Evolutionary conservation across 2,329 filamentous ascomycete genomes (phyloP), one percentile per base, ranked within the genome.

Genomic region (Penicillium verrucosum): DNA sequence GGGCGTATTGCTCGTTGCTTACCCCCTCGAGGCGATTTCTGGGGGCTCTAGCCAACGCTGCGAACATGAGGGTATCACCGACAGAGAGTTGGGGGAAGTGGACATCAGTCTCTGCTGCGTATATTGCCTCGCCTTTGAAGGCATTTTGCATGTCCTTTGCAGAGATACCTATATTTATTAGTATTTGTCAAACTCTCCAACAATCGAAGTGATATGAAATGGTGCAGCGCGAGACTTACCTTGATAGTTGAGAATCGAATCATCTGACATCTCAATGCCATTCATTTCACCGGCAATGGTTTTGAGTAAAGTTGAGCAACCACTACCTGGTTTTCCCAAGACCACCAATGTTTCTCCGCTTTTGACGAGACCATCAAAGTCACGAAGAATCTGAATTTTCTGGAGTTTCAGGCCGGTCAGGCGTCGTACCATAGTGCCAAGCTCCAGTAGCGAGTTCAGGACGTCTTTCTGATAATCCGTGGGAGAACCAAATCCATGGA

Each of bases 301-400:
- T 78, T 93, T 93, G 54, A 94, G 79, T 61, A 92, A 85, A 1
- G 90, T 93, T 14, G 87, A 89, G 73, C 90, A 94, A 44, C 71
- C 70, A 14, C 49, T 51, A 23, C 50, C 50, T 14, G 50, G 50
- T 16, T 32, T 42, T 18, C 50, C 50, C 30, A 52, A 14, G 11
- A 52, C 50, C 1, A 52, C 18, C 12, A 52, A 25, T 34, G 43
- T 52, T 36, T 52, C 50, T 44, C 50, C 50, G 11, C 40, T 52
- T 16, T 21, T 23, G 14, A 37, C 40, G 5, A 52, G 27, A 18
- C 50, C 50, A n/a, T 52, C n/a, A n/a, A 52, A 52, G 14, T 45
- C 27, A 11, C 18, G 32, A 5, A 52, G 27, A 21, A 52, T 52
- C 21, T 52, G 40, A 9, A 52, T 42, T 16, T 29, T 51, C 14